Base-by-base conservation (phyloP, 768 basidiomycete species). In the Lactarius quietus region DNA sequence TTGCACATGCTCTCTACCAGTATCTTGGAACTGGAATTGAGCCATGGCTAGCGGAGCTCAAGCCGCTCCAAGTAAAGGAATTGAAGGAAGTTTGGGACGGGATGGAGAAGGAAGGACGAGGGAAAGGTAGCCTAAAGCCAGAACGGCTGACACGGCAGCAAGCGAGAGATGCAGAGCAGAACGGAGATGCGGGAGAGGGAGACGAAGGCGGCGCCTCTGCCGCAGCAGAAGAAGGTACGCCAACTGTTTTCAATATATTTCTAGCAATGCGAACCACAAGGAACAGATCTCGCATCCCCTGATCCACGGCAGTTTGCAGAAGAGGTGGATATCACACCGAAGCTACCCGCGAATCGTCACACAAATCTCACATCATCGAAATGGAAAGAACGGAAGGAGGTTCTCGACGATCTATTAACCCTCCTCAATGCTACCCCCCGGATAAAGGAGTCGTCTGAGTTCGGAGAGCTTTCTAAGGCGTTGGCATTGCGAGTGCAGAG, bases 371-470 rank as follows among this genome's bases (percentile, higher is more conserved):
- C 87, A 28, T 98, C 97, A 5, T 86, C 93, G 0, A 98, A 98
- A 76, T 99, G 97, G 97, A 98, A 99, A 73, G 97, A 99, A 69
- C 86, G 93, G 45, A 95, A 98, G 73, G 92, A 95, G 71, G 90
- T 85, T 3, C 79, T 98, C 36, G 95, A 97, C 68, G 92, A 93
- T 31, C 81, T 96, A 28, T 80, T 86, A 53, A 83, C 84, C 3
- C 76, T 93, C 39, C 76, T 98, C 35, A 83, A 84, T 60, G 78
- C 85, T 9, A 83, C 88, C 3, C 87, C 89, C 15, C 84, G 87
- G 63, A 90, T 98, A 71, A 87, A 87, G 71, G 94, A 96, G 71
- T 81, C 87, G 2, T 78, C 88, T 8, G 92, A 92, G 72, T 80
- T 97, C 4, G 84, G 81, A 5, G 91, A 95, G 35, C 77, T 97